Conservation (phyloP, 768 basidiomycete species). For the Tylopilus vinaceipallidus region DNA sequence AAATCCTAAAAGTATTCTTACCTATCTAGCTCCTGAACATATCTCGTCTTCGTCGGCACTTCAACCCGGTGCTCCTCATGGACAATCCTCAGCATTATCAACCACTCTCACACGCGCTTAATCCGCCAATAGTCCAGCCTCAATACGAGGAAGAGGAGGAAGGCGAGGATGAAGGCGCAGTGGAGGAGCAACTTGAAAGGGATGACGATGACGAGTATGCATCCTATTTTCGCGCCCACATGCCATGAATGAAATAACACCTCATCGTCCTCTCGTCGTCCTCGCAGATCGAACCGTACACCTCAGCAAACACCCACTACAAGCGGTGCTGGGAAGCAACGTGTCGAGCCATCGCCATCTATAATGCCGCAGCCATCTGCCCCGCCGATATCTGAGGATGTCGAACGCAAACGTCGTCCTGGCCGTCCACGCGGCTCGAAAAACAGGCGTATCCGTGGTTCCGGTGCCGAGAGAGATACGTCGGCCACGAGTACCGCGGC, state of each 20-base stretch:
- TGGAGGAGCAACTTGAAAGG: conserved; percentile 62
- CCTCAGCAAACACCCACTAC: conserved; percentile 14
- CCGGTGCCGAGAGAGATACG: conserved; percentile 27
- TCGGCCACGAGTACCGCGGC: conserved; percentile 12
- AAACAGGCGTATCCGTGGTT: conserved; percentile 53
- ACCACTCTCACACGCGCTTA: conserved; percentile 74
- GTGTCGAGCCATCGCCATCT: conserved; percentile 27
- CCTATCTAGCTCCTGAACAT: conserved; percentile 22
- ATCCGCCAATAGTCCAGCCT: conserved; percentile 45
- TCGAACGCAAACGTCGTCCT: conserved; percentile 63
- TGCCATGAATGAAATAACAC: conserved; percentile 1
- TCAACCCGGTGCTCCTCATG: conserved; percentile 27
- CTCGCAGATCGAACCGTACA: conserved; percentile 25
- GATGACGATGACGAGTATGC: conserved; percentile 41
- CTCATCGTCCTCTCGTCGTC: conserved; percentile 5
- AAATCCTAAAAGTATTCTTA: conserved; percentile 25
- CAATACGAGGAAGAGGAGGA: conserved; percentile 56
- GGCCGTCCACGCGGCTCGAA: conserved; percentile 81
- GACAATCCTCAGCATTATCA: conserved; percentile 81
- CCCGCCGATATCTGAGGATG: conserved; percentile 29
- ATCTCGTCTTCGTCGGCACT: conserved; percentile 16
- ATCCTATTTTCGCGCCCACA: conserved; percentile 10
- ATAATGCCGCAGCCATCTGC: conserved; percentile 23
- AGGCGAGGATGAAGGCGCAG: conserved; percentile 73
- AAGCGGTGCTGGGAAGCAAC: conserved; percentile 19